These are phyloP conservation scores for Avicennia marina DNA, from an alignment of 257 asterid species.

Conservation along the genomic window DNA sequence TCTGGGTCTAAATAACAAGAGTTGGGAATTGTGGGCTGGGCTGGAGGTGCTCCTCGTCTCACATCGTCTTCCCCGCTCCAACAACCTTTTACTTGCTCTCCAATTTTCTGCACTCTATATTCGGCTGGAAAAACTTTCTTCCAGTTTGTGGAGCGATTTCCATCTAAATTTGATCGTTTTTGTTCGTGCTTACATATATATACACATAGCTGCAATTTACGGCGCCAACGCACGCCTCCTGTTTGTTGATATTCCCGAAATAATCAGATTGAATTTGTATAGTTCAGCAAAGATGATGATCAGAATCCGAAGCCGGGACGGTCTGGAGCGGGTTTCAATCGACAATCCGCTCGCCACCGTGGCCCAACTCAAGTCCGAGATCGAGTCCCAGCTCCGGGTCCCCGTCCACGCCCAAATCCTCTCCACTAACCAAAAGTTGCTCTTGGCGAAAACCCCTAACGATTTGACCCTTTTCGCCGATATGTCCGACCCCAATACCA, in stretches of 20 bases:
- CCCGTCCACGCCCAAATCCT: slow-evolving; percentile 75
- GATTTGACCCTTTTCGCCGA: slow-evolving; percentile 65
- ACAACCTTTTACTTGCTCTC: background rate
- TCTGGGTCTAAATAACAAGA: too few species aligned
- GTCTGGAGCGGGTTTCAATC: slow-evolving; percentile 83
- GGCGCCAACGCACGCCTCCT: slow-evolving; percentile 23
- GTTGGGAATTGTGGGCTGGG: too few species aligned
- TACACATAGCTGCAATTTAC: too few species aligned
- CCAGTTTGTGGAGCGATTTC: too few species aligned
- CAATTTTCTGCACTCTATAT: background rate
- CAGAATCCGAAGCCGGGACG: slow-evolving; percentile 97
- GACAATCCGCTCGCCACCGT: slow-evolving; percentile 64
- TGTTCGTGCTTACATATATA: background rate
- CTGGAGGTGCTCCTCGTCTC: background rate
- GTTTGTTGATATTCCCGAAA: slow-evolving; percentile 22
- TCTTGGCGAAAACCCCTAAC: slow-evolving; percentile 62
- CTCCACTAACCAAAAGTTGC: slow-evolving; percentile 78
- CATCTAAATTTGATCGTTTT: background rate
- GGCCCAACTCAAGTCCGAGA: slow-evolving; percentile 54
- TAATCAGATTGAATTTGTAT: background rate
- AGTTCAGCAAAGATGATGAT: slow-evolving; percentile 64
- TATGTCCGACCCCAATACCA: slow-evolving; percentile 49
- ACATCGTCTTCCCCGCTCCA: background rate
- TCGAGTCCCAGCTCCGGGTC: slow-evolving; percentile 76
- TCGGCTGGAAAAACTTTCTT: background rate